Percentiles rank a stretch among this genome's conserved stretches.
Conservation (phyloP, 805 yeast species). For the Kregervanrija pseudodelftensis region DNA sequence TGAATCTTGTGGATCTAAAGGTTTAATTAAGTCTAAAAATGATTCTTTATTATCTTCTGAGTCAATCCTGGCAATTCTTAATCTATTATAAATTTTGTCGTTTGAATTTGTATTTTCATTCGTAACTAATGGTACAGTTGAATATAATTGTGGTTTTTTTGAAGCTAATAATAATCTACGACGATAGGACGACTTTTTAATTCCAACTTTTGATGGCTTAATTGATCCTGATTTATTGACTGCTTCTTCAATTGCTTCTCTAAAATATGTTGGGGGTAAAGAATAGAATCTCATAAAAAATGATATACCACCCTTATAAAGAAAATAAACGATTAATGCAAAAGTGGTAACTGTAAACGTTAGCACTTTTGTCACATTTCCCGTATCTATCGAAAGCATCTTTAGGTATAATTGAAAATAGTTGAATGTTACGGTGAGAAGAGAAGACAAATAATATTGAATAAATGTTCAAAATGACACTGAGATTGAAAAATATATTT, state of each 20-base stretch:
- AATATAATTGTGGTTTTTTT: constrained; percentile 24
- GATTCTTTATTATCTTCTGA: constrained; percentile 10
- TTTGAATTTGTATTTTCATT: constrained; percentile 11
- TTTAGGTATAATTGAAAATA: too few relatives aligned
- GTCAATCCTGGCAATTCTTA: constrained; percentile 25
- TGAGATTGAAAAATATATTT: too few relatives aligned
- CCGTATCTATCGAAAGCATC: too few relatives aligned
- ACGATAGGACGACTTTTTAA: constrained; percentile 21
- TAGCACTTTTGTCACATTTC: too few relatives aligned
- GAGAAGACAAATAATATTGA: too few relatives aligned
- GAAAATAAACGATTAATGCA: not conserved
- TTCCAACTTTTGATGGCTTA: constrained; percentile 17
- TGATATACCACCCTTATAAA: constrained; percentile 15
- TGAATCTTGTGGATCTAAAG: constrained; percentile 25
- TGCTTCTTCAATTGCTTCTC: constrained; percentile 17
- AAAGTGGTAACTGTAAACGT: not conserved
- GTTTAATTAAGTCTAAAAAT: constrained; percentile 19
- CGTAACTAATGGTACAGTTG: constrained; percentile 27
- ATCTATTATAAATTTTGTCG: constrained; percentile 5
- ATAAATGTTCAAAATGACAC: too few relatives aligned
- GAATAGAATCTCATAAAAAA: constrained; percentile 18
- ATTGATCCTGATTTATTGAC: constrained; percentile 15
- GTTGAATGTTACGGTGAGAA: too few relatives aligned
- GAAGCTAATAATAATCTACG: constrained; percentile 27
- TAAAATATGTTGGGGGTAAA: constrained; percentile 24